Base-by-base conservation (phyloP, 306 rosid genomes). In the Trifolium dubium region DNA sequence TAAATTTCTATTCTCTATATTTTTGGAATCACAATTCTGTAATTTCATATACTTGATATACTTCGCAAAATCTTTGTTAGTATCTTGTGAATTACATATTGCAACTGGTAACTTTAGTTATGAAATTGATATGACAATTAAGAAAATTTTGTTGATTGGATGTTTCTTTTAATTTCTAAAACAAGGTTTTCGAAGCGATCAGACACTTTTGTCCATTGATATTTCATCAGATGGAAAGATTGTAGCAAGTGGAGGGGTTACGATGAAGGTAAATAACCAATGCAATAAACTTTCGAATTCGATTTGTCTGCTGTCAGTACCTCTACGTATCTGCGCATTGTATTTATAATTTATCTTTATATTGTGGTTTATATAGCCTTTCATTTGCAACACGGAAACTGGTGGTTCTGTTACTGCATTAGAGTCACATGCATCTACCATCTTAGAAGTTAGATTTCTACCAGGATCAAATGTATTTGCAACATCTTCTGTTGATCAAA, bases 171-270 rank as follows among this genome's bases (percentile, higher is more conserved):
- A 28, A 46, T 46, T 47, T 67, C 8, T n/a, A 46, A 29, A 14
- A 0, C 59, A 47, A 67, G 72, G 59, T 67, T 67, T 47, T 46
- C 30, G 5, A 46, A 67, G 72, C 72, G 17, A 10, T 0, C 3
- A 30, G 30, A 4, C 2, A 3, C 59, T 47, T 67, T 14, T n/a
- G 59, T 49, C 59, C 72, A 30, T 59, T 29, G 43, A 30, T 46
- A 14, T 47, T 67, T 67, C 72, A 29, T 47, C 72, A 13, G 43
- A 67, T 67, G 72, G 72, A 46, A 46, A 14, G 23, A 30, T 29
- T 31, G 40, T 67, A 3, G 72, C 72, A 14, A 30, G 59, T 47
- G 72, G 59, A 4, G 59, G 59, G n/a, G 0, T 14, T 29, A 59
- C 5, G 23, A n/a, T 0, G 28, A n/a, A 67, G 72, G 72, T 67